These are phyloP conservation scores for Inga oerstediana DNA, from an alignment of 306 rosid species.

Conservation along the genomic window DNA sequence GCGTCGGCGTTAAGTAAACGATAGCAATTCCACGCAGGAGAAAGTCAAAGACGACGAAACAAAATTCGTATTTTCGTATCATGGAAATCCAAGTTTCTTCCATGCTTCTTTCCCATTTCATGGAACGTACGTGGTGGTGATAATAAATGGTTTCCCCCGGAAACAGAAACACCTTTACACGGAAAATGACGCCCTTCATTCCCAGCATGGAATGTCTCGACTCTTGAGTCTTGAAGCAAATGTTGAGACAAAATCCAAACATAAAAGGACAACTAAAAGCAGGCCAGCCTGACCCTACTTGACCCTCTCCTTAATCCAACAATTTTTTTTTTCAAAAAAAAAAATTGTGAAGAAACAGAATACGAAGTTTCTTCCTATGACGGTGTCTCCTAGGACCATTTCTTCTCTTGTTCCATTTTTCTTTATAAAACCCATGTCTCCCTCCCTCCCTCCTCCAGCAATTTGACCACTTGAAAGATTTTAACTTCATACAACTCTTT, in stretches of 20 bases:
- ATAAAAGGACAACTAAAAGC: conserved; percentile 13
- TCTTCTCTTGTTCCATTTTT: background rate
- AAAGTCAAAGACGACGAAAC: background rate
- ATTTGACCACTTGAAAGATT: conserved; percentile 7
- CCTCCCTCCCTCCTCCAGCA: background rate
- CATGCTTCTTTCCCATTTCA: conserved; percentile 8
- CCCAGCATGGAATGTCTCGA: background rate
- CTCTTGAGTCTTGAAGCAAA: background rate
- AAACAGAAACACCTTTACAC: background rate
- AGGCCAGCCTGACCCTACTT: background rate
- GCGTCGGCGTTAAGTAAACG: background rate
- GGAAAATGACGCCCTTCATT: background rate
- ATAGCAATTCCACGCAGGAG: background rate
- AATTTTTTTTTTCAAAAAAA: background rate
- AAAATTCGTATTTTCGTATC: background rate
- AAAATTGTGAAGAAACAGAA: background rate
- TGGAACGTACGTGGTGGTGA: conserved; percentile 14
- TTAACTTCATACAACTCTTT: conserved; percentile 15
- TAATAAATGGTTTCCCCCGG: background rate
- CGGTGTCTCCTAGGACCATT: conserved; percentile 1
- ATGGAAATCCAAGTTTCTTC: background rate
- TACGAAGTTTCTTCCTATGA: background rate
- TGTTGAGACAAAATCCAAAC: background rate
- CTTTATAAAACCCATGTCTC: conserved; percentile 20
- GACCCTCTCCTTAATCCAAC: background rate